Evolutionary conservation across 208 protist species (phyloP).

Genomic region (Angomonas ambiguus): DNA sequence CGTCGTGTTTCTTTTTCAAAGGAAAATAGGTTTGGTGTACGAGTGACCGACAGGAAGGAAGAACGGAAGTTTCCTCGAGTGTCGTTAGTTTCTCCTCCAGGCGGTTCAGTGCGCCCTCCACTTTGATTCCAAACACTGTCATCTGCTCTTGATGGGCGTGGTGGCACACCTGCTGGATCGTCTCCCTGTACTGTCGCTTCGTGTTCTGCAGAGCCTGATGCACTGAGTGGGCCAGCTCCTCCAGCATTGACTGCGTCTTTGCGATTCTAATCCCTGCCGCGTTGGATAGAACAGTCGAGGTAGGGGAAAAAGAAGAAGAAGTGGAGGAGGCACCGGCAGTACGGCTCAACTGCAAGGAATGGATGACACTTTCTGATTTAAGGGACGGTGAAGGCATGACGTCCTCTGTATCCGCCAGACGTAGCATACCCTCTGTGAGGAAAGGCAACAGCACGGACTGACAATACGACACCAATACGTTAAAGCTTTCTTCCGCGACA

Average conservation of each 20-base stretch:
- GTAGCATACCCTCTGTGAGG: neutral
- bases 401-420: no score
- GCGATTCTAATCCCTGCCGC: neutral
- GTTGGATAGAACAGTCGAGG: neutral
- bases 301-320: neutral
- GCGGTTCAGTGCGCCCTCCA: neutral
- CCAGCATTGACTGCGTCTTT: neutral
- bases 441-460: neutral
- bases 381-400: no score
- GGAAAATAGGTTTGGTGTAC: neutral
- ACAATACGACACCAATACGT: slow-evolving; percentile 4
- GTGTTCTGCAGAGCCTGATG: neutral
- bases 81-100: neutral
- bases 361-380: no score
- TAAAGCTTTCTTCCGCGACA: neutral
- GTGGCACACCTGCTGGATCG: neutral
- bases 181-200: neutral
- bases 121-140: neutral
- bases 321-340: no score
- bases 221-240: neutral
- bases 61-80: neutral
- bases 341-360: no score
- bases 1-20: neutral
- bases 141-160: neutral
- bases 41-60: neutral